These are phyloP conservation scores for Gomphus sp. DNA, from an alignment of 1,284 basidiomycete species.

Conservation along the genomic window DNA sequence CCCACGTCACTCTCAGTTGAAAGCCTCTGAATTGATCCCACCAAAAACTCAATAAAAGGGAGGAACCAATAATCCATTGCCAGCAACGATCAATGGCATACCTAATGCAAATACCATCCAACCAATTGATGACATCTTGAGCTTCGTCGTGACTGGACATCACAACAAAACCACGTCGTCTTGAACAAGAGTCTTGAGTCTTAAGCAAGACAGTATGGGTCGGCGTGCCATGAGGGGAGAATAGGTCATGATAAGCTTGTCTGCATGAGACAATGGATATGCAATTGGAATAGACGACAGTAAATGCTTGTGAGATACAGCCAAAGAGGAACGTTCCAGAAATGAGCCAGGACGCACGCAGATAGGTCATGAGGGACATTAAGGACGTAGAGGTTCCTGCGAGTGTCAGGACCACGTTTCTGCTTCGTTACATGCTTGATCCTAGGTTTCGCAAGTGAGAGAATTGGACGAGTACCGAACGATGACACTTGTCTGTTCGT, in stretches of 20 bases:
- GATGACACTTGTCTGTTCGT: conserved; percentile 17
- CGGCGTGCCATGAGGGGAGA: conserved; percentile 50
- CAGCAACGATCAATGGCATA: conserved; percentile 21
- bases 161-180: conserved; percentile 69
- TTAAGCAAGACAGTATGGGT: conserved; percentile 68
- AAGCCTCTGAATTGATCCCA: conserved; percentile 39
- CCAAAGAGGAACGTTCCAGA: neutral
- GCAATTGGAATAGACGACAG: neutral
- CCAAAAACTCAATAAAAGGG: neutral
- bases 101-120: conserved; percentile 64
- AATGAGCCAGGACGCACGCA: conserved; percentile 36
- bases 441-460: conserved; percentile 12
- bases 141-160: conserved; percentile 67
- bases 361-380: conserved; percentile 69
- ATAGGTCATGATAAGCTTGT: conserved; percentile 54
- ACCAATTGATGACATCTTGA: conserved; percentile 47
- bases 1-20: conserved; percentile 69
- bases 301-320: neutral
- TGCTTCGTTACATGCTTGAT: conserved; percentile 19
- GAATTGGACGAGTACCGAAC: conserved; percentile 14
- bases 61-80: neutral
- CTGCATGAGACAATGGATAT: conserved; percentile 24
- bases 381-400: conserved; percentile 71
- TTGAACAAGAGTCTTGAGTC: conserved; percentile 70
- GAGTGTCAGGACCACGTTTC: conserved; percentile 31